A percentile compares a stretch with the other conserved stretches of the same genome.
Evolutionary conservation across 352 stramenopile species (phyloP).

Genomic region (Phytophthora palmivora): DNA sequence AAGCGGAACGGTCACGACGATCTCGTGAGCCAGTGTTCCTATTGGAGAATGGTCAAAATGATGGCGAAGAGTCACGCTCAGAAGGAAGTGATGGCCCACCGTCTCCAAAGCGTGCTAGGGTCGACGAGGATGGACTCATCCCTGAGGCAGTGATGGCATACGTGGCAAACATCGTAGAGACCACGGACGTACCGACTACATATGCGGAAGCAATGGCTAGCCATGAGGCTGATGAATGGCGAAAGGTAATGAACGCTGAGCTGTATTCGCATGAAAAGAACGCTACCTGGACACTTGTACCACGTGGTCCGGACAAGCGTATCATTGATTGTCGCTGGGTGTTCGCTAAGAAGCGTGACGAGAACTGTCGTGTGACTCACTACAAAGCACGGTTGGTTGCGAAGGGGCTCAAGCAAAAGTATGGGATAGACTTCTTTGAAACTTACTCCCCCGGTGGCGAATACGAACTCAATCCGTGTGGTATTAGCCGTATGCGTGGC

Average conservation of each 20-base stretch:
- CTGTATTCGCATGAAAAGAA: too few species aligned
- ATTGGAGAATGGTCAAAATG: not conserved
- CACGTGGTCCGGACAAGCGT: too few species aligned
- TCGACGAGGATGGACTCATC: too few species aligned
- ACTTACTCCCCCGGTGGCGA: conserved; percentile 33
- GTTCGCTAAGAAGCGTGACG: conserved; percentile 43
- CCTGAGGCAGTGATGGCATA: too few species aligned
- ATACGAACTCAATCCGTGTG: conserved; percentile 46
- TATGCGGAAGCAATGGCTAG: conserved; percentile 11
- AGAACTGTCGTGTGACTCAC: conserved; percentile 30
- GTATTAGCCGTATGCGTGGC: conserved; percentile 29
- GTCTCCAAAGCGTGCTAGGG: too few species aligned
- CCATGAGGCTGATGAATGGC: conserved; percentile 1
- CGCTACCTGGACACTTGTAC: too few species aligned
- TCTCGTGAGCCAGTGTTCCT: conserved; percentile 8
- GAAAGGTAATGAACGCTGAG: not conserved
- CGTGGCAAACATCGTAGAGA: too few species aligned
- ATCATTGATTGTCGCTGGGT: conserved; percentile 36
- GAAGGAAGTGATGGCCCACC: conserved; percentile 9
- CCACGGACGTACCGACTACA: not conserved
- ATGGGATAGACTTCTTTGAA: conserved; percentile 43
- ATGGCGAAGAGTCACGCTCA: not conserved
- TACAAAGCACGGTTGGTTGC: conserved; percentile 46
- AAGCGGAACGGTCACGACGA: too few species aligned
- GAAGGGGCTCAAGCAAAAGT: conserved; percentile 40